Evolutionary conservation across 2,329 filamentous ascomycete genomes (phyloP).

Genomic region (Aspergillus fumigatus): DNA sequence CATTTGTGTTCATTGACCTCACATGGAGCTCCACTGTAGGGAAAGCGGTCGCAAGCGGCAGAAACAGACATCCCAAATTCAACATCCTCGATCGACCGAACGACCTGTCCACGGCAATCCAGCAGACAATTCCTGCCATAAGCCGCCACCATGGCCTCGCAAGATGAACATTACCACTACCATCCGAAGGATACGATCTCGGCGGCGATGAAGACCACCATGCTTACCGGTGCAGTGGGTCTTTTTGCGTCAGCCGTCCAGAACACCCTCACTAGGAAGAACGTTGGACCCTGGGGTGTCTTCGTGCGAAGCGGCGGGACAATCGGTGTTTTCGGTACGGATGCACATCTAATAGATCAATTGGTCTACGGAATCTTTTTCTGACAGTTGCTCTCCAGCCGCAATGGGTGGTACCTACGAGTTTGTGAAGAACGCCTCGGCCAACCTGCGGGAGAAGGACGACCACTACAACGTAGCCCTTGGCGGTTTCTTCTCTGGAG

Average conservation of each 20-base stretch:
- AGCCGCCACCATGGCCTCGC: conserved; percentile 46
- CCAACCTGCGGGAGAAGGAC: conserved; percentile 81
- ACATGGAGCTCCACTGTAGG: conserved; percentile 15
- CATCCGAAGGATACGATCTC: conserved; percentile 71
- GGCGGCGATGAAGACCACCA: conserved; percentile 59
- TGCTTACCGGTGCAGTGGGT: conserved; percentile 64
- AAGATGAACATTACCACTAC: conserved; percentile 51
- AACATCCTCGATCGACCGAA: conserved; percentile 14
- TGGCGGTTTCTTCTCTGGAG: conserved; percentile 72
- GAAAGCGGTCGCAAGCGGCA: conserved; percentile 24
- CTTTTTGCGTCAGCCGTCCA: conserved; percentile 71
- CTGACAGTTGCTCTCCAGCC: conserved; percentile 45
- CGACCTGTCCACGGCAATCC: conserved; percentile 22
- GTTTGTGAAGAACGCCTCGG: conserved; percentile 70
- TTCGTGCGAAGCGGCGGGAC: conserved; percentile 74
- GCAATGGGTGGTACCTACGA: conserved; percentile 70
- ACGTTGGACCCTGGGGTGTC: conserved; percentile 74
- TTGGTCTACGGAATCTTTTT: background rate
- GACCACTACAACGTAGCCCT: conserved; percentile 71
- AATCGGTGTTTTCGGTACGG: conserved; percentile 63
- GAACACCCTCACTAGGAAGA: conserved; percentile 79
- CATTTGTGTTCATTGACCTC: conserved; percentile 5
- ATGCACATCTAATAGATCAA: background rate
- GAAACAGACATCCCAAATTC: conserved; percentile 26
- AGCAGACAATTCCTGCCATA: conserved; percentile 15